Base-by-base conservation (phyloP, 2,329 filamentous ascomycete species). In the Fusarium brevicatenulatum region DNA sequence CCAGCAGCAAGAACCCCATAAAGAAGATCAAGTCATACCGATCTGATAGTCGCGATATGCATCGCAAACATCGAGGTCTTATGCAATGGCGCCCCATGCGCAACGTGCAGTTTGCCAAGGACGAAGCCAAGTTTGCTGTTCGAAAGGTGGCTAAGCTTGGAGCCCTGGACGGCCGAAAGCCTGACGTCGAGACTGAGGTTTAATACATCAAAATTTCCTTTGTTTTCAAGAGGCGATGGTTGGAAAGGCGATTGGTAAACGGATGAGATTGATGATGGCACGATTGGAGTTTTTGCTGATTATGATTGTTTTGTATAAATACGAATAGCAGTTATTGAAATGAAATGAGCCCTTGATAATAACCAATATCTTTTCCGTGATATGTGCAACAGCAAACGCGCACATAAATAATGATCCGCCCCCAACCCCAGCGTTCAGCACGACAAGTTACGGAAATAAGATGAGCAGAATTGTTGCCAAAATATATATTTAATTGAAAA, bases 61-160 rank as follows among this genome's bases (percentile, higher is more conserved):
- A 95, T 80, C 89, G 95, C 2, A 94, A 95, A 83, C 95, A 98
- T 76, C 88, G 95, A 16, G 95, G 95, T 0, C 78, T 97, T 79
- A 97, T 98, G 94, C 95, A 98, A 81, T 98, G 95, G 95, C 93
- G 91, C 78, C 95, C 95, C 0, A 93, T 95, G 80, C 88, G 95
- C 44, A 97, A 97, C 79, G 86, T 90, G 28, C 90, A 91, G 74
- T 98, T 98, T 81, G 95, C 92, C 47, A 97, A 96, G 83, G 88
- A 98, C 77, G 93, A 98, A 85, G 90, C 93, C 2, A 92, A 92
- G 77, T 95, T 91, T 83, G 94, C 93, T 0, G 82, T 95, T 9
- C 87, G 91, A 49, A 93, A 93, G 80, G 83, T 97, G 62, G 93
- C 91, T 81, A 92, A 93, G 78, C 91, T 93, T 79, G 87, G 96